A percentile compares a stretch with the other conserved stretches of the same genome.
These are phyloP conservation scores for Pilaira anomala DNA, from an alignment of 192 early-diverging fungal species.

Conservation along the genomic window DNA sequence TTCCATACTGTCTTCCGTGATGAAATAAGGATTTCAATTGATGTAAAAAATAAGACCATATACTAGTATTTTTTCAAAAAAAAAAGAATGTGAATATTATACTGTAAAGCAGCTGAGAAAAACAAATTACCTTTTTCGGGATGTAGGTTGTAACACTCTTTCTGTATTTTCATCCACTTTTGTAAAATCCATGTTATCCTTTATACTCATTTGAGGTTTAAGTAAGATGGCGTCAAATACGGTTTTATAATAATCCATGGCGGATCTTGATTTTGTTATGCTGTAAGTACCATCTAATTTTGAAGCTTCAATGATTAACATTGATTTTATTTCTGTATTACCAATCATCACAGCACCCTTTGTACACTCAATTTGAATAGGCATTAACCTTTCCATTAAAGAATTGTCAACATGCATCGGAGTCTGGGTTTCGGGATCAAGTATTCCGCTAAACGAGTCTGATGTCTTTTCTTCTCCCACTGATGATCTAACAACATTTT, in stretches of 20 bases:
- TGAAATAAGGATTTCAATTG: constrained; percentile 1
- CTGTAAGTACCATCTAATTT: constrained; percentile 57
- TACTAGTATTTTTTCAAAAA: neutral
- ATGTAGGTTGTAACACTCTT: neutral
- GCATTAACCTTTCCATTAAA: constrained; percentile 57
- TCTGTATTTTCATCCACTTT: constrained; percentile 14
- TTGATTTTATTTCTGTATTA: constrained; percentile 59
- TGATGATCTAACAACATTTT: constrained; percentile 38
- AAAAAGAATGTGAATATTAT: neutral
- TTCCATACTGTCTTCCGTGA: neutral
- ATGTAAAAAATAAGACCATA: constrained; percentile 3
- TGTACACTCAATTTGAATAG: constrained; percentile 60
- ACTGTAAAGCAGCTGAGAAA: neutral
- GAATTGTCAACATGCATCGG: constrained; percentile 35
- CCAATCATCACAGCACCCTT: constrained; percentile 71
- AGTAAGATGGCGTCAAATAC: constrained; percentile 49
- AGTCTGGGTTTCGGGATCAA: constrained; percentile 37
- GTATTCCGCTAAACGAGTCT: constrained; percentile 15
- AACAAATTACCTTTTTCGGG: neutral
- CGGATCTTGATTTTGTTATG: constrained; percentile 50
- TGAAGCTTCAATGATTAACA: constrained; percentile 57
- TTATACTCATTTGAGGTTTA: constrained; percentile 52
- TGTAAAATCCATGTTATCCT: constrained; percentile 63
- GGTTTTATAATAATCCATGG: constrained; percentile 57
- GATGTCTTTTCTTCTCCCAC: neutral